Base-by-base conservation (phyloP, 345 rosid species). In the Melaleuca quinquenervia region DNA sequence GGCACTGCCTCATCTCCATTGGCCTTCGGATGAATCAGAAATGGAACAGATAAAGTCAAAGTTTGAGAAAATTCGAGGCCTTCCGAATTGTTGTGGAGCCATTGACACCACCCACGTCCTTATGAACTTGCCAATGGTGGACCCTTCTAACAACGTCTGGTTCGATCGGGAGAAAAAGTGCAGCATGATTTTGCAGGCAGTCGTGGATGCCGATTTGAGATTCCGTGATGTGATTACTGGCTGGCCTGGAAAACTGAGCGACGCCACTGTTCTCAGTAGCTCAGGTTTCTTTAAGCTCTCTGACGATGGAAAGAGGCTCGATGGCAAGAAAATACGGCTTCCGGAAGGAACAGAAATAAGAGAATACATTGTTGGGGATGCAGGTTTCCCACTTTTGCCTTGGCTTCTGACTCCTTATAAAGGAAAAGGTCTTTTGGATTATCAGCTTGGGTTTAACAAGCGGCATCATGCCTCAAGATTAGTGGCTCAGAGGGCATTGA, bases 141-240 rank as follows among this genome's bases (percentile, higher is more conserved):
- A 94, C 84, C 91, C 93, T 55, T 55, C 84, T 26, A 86, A 85
- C 82, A 90, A 89, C 49, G 84, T 86, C 52, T 92, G 96, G 96
- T 93, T 94, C 13, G 94, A 94, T 84, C 89, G 49, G 15, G 91
- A 92, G 92, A 92, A 94, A 91, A 94, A 94, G 74, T 90, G 92
- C 89, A 94, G 95, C 89, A 91, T 93, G 93, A 86, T 94, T 82
- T 83, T 94, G 90, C 96, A 93, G 90, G 96, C 91, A 50, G 89
- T 93, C 13, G 93, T 94, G 54, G 96, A 92, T 85, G 90, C 95
- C 27, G 90, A 89, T 18, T 90, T 92, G 96, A 93, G 92, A 87
- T 93, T 93, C 87, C 89, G 90, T 12, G 95, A 93, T 86, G 90
- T 94, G 51, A 90, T 94, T 88, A 91, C 93, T 7, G 96, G 96